Conservation (phyloP, 192 early-diverging fungal species). For the Coemansia sp. region DNA sequence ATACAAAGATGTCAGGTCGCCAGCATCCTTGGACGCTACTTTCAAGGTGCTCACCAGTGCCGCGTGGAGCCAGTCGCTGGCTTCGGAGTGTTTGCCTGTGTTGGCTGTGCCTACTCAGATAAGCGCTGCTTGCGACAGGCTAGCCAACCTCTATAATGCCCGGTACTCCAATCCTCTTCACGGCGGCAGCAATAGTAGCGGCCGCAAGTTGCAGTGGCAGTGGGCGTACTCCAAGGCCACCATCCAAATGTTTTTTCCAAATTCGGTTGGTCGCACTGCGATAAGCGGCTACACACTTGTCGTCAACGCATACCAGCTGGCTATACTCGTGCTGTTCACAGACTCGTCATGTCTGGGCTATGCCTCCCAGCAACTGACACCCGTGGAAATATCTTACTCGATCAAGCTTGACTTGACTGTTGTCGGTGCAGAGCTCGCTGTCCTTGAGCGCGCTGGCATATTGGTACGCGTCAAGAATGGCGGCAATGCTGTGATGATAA, state of each 20-base stretch:
- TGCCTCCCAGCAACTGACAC: constrained; percentile 38
- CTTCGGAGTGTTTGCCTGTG: background rate
- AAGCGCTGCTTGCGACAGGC: background rate
- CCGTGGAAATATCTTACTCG: constrained; percentile 59
- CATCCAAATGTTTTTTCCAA: constrained; percentile 74
- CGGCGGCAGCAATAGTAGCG: background rate
- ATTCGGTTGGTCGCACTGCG: constrained; percentile 71
- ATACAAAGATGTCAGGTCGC: background rate
- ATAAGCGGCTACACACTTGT: constrained; percentile 58
- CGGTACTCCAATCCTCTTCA: too few species aligned
- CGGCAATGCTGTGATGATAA: constrained; percentile 46
- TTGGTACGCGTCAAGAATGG: background rate
- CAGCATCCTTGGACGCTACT: background rate
- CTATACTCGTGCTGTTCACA: constrained; percentile 87
- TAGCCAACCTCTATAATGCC: background rate
- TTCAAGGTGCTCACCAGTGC: background rate
- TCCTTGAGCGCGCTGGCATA: background rate
- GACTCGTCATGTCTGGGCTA: constrained; percentile 38
- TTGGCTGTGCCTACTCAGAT: background rate
- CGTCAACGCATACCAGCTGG: constrained; percentile 90
- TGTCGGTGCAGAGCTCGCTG: background rate
- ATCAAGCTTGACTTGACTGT: background rate
- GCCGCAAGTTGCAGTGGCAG: constrained; percentile 23
- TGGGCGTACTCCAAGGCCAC: constrained; percentile 32
- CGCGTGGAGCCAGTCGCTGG: background rate